A percentile compares a stretch with the other conserved stretches of the same genome.
phyloP scores from a whole-genome alignment of 257 asterid genomes.

The Nicotiana sylvestris region DNA sequence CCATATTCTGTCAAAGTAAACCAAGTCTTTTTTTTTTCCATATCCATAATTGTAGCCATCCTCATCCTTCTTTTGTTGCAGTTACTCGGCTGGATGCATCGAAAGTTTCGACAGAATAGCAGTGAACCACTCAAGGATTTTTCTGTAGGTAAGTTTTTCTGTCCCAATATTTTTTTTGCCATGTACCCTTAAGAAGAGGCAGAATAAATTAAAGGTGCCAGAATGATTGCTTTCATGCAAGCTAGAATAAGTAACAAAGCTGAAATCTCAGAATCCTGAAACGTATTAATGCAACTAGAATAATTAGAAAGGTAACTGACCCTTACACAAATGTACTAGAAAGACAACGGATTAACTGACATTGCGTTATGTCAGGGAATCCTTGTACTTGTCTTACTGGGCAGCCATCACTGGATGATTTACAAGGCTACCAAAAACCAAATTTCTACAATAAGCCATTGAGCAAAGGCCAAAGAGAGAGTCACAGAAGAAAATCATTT shows the following conservation, averaged over 20 bases:
- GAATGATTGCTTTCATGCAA: background rate
- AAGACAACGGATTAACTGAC: conserved; percentile 6
- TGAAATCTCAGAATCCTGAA: background rate
- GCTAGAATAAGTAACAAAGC: background rate
- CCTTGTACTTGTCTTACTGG: conserved; percentile 54
- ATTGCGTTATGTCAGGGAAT: conserved; percentile 25
- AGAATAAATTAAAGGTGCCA: background rate
- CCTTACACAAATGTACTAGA: background rate
- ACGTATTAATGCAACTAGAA: no score
- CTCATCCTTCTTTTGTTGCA: conserved; percentile 32
- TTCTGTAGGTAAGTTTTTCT: conserved; percentile 48
- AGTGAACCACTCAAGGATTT: conserved; percentile 60
- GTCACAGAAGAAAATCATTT: conserved; percentile 59
- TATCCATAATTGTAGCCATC: background rate
- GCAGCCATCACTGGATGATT: conserved; percentile 44
- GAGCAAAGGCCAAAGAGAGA: conserved; percentile 51
- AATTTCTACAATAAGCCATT: conserved; percentile 26
- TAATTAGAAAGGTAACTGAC: no score
- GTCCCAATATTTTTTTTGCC: background rate
- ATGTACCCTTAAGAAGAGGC: background rate
- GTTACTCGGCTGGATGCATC: conserved; percentile 98
- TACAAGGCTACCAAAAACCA: conserved; percentile 29
- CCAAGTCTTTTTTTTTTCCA: background rate
- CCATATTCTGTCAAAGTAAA: background rate
- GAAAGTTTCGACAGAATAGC: conserved; percentile 78